Base-by-base conservation (phyloP, 768 basidiomycete genomes). In the Trametes elegans region DNA sequence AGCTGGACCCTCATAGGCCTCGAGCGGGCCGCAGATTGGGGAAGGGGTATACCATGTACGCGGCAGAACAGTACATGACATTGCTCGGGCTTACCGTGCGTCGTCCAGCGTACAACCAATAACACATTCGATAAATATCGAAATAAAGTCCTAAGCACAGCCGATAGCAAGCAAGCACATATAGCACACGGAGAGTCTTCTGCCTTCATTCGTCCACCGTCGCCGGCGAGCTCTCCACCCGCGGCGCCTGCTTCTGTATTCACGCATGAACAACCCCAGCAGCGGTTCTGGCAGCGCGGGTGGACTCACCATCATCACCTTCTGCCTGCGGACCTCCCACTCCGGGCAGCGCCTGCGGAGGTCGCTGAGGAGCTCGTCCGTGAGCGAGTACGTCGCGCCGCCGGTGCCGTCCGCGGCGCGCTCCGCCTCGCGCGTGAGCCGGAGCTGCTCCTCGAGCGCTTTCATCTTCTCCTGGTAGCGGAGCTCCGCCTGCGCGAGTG, bases 331-430 rank as follows among this genome's bases (percentile, higher is more conserved):
- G 19, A 73, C 74, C 57, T 80, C 77, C 79, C 85, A 84, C 55
- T 85, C 85, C 32, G 86, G 85, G 61, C 79, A 82, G 49, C 73
- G 67, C 35, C 76, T 71, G 52, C 79, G 73, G 53, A 87, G 73
- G 35, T 81, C 80, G 35, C 78, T 73, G 42, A 86, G 72, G 63
- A 86, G 75, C 36, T 80, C 77, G 35, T 79, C 74, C 3, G 80
- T 77, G 65, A 84, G 52, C 46, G 43, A 40, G 50, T 55, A 53
- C 24, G 49, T 39, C 19, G 41, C 59, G 24, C 50, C 46, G 41
- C 39, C 28, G 51, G 47, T 47, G 34, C 46, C 60, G 40, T 48
- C 70, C 41, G 71, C 54, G 36, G 76, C 73, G 56, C 70, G 68
- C 45, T 67, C 69, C 19, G 71, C 70, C 63, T 75, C 76, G 55